Conservation (phyloP, 306 rosid genomes). For the Sindora glabra region DNA sequence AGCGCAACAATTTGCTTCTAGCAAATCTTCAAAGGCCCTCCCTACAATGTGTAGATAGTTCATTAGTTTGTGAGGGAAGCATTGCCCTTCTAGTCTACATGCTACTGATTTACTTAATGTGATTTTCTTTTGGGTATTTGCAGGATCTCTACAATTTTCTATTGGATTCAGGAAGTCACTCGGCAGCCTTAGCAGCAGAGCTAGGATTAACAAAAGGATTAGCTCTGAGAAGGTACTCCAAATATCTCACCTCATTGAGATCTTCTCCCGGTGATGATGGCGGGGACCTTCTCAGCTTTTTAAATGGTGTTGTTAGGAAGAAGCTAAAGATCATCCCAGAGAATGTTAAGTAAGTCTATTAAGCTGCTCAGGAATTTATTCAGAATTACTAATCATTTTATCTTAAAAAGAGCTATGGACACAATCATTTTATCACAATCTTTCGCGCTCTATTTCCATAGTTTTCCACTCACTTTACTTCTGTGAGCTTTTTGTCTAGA, state of each 20-base stretch:
- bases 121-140: neutral
- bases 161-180: conserved; percentile 36
- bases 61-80: neutral
- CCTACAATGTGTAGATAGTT: too few relatives aligned
- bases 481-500: too few relatives aligned
- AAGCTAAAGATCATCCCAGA: conserved; percentile 58
- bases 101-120: too few relatives aligned
- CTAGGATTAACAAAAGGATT: conserved; percentile 14
- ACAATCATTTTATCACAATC: too few relatives aligned
- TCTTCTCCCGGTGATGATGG: conserved; percentile 18
- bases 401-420: too few relatives aligned
- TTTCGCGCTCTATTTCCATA: too few relatives aligned
- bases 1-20: too few relatives aligned
- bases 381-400: too few relatives aligned
- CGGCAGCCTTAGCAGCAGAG: conserved; percentile 12
- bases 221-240: conserved; percentile 24
- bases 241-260: conserved; percentile 27
- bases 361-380: too few relatives aligned
- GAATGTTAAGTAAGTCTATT: conserved; percentile 38
- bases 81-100: neutral
- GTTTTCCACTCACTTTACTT: too few relatives aligned
- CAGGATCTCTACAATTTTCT: conserved; percentile 66
- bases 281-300: conserved; percentile 23
- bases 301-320: conserved; percentile 51
- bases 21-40: too few relatives aligned